Conservation (phyloP, 2,329 filamentous ascomycete species). For the Hysterium pulicare region DNA sequence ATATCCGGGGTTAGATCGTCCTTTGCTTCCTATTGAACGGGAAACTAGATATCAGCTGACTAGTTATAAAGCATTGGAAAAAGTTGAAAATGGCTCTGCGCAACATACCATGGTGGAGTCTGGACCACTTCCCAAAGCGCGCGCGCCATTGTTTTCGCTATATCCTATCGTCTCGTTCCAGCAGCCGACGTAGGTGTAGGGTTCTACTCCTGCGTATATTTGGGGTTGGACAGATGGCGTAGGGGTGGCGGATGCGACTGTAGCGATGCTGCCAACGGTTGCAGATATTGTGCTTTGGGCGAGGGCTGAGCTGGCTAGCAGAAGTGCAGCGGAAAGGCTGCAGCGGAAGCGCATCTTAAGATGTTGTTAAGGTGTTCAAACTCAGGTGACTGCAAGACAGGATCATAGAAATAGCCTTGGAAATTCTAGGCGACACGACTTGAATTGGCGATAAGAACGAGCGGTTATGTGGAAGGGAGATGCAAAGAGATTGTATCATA, state of each 20-base stretch:
- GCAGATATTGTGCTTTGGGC: no score
- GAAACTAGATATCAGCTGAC: neutral
- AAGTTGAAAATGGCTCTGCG: neutral
- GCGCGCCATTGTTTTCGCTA: neutral
- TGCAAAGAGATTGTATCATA: no score
- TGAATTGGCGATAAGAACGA: no score
- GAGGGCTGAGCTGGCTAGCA: no score
- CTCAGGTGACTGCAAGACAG: no score
- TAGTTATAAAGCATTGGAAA: neutral
- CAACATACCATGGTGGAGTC: slow-evolving; percentile 5
- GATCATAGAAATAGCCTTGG: no score
- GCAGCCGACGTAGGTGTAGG: slow-evolving; percentile 6
- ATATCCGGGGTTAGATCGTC: slow-evolving; percentile 2
- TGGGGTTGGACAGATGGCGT: neutral
- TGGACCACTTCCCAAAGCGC: slow-evolving; percentile 4
- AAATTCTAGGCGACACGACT: no score
- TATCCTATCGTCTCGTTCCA: slow-evolving; percentile 7
- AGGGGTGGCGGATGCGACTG: neutral
- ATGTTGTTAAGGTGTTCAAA: no score
- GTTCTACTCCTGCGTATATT: slow-evolving; percentile 2
- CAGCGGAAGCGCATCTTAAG: no score
- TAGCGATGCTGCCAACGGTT: no score
- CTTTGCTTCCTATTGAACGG: slow-evolving; percentile 5
- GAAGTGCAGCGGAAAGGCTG: no score
- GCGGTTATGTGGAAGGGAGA: no score